A percentile compares a stretch with the other conserved stretches of the same genome.
Conservation (phyloP, 805 yeast genomes). For the Dipodascus albidus region DNA sequence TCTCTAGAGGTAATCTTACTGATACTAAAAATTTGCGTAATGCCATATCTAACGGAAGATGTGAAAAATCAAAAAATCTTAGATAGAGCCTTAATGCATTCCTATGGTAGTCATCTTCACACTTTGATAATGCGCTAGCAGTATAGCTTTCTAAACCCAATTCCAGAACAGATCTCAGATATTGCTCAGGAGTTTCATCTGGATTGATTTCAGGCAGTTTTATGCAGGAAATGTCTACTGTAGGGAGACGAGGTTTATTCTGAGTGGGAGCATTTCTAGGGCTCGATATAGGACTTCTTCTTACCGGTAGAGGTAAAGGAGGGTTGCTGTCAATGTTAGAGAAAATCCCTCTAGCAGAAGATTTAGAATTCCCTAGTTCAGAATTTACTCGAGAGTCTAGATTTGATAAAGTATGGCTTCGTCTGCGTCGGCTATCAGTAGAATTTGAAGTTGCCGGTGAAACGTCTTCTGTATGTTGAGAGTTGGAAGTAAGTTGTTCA, state of each 20-base stretch:
- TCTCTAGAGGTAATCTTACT: slow-evolving; percentile 54
- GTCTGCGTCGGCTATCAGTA: neutral
- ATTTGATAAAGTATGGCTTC: neutral
- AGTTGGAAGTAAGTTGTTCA: neutral
- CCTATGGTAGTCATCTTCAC: slow-evolving; percentile 21
- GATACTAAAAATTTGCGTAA: slow-evolving; percentile 46
- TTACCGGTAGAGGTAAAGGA: neutral
- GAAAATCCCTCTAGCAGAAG: neutral
- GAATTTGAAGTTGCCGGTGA: neutral
- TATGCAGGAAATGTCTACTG: neutral
- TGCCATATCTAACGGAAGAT: slow-evolving; percentile 55
- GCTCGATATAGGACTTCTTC: slow-evolving; percentile 9
- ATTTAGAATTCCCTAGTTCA: neutral
- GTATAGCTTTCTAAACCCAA: slow-evolving; percentile 12
- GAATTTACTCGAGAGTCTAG: neutral
- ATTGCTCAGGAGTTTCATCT: slow-evolving; percentile 24
- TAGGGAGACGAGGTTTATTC: neutral
- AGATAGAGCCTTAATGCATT: slow-evolving; percentile 23
- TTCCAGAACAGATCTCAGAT: slow-evolving; percentile 22
- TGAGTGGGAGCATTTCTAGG: slow-evolving; percentile 8
- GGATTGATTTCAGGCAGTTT: slow-evolving; percentile 13
- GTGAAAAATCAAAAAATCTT: slow-evolving; percentile 35
- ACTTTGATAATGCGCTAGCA: slow-evolving; percentile 23
- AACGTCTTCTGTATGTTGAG: neutral
- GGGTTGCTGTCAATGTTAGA: slow-evolving; percentile 7